Evolutionary conservation across 495 filamentous ascomycete genomes (phyloP).

Genomic region (Jackrogersella multiformis): DNA sequence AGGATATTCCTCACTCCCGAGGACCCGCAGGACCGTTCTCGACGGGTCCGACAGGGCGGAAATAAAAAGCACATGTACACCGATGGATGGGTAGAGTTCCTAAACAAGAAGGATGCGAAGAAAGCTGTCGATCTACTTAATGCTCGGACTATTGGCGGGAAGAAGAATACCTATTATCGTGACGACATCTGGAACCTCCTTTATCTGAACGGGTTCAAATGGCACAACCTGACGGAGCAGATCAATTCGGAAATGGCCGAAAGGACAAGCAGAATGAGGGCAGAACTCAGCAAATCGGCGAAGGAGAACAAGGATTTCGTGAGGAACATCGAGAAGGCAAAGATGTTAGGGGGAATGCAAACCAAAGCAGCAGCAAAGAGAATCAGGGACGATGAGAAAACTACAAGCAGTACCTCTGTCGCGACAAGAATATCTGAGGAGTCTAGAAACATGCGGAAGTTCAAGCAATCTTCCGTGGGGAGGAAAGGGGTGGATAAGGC

Average conservation of each 20-base stretch:
- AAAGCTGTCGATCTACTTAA: conserved; percentile 86
- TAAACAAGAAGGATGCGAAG: conserved; percentile 78
- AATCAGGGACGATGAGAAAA: conserved; percentile 49
- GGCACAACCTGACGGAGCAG: conserved; percentile 74
- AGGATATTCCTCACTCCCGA: conserved; percentile 90
- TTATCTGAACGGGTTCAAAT: conserved; percentile 88
- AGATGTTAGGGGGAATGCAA: conserved; percentile 76
- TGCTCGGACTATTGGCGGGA: conserved; percentile 81
- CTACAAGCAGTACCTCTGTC: background rate
- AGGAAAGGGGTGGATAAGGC: conserved; percentile 60
- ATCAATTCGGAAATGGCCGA: conserved; percentile 84
- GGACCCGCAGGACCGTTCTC: conserved; percentile 66
- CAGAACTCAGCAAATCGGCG: conserved; percentile 79
- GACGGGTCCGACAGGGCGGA: conserved; percentile 71
- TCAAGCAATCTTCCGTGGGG: conserved; percentile 73
- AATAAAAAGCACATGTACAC: conserved; percentile 89
- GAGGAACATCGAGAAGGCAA: conserved; percentile 76
- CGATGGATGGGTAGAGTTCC: conserved; percentile 96
- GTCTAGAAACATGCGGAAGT: conserved; percentile 62
- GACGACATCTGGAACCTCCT: conserved; percentile 87
- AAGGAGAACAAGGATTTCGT: conserved; percentile 87
- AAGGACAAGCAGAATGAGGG: conserved; percentile 77
- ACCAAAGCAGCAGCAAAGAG: conserved; percentile 70
- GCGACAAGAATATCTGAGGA: conserved; percentile 28
- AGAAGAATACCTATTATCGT: conserved; percentile 87